Conservation (phyloP, 495 filamentous ascomycete genomes). For the Hyaloscypha variabilis region DNA sequence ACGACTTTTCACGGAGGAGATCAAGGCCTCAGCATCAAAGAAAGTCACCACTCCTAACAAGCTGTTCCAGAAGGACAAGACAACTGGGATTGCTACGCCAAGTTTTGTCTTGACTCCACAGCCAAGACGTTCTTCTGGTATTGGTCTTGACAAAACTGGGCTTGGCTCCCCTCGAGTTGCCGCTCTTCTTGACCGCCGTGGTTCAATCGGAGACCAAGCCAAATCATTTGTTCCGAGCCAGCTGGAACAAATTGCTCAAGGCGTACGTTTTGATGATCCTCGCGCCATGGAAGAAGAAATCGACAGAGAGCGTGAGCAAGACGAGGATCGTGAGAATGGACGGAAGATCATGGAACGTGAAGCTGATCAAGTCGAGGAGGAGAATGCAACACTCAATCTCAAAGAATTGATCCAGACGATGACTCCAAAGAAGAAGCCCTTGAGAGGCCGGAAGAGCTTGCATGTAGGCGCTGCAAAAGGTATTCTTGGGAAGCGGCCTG, state of each 20-base stretch:
- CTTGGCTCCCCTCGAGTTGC: constrained; percentile 79
- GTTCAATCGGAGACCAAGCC: constrained; percentile 69
- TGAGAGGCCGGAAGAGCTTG: constrained; percentile 74
- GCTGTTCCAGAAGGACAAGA: constrained; percentile 60
- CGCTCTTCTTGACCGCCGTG: constrained; percentile 71
- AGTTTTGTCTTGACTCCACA: constrained; percentile 67
- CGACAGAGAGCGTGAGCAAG: constrained; percentile 66
- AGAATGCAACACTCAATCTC: constrained; percentile 63
- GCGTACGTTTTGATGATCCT: constrained; percentile 66
- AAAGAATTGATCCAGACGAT: constrained; percentile 78
- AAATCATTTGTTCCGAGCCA: constrained; percentile 59
- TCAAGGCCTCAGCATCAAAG: constrained; percentile 34
- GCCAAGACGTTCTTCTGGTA: constrained; percentile 63
- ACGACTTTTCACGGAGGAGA: constrained; percentile 53
- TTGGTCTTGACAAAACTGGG: constrained; percentile 74
- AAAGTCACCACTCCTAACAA: constrained; percentile 33
- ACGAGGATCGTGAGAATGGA: constrained; percentile 63
- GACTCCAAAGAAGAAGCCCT: constrained; percentile 71
- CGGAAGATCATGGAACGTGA: constrained; percentile 54
- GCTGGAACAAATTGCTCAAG: constrained; percentile 34
- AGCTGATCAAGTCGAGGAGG: constrained; percentile 47
- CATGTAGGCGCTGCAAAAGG: constrained; percentile 75
- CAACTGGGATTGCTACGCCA: constrained; percentile 61
- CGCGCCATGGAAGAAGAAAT: constrained; percentile 67
- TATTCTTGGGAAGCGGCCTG: constrained; percentile 73